These are phyloP conservation scores for Tetrahymena borealis DNA, from an alignment of 73 alveolate species.

Conservation along the genomic window DNA sequence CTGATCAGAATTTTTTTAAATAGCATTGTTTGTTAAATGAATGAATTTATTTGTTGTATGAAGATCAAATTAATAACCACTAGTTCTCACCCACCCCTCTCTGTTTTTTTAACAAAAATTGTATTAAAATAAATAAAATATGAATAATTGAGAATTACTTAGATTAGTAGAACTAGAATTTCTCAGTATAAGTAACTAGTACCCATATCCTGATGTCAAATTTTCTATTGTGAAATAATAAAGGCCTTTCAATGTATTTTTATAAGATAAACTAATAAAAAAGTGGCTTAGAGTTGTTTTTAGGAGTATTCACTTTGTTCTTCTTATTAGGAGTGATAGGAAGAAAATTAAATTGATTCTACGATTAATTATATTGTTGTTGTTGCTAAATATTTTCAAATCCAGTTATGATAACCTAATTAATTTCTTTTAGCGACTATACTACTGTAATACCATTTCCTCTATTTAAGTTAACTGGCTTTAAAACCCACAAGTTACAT, in stretches of 20 bases:
- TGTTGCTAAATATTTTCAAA: not conserved
- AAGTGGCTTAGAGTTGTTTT: not conserved
- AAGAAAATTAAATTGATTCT: not conserved
- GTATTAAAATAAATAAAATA: not conserved
- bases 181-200: constrained; percentile 59
- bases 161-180: constrained; percentile 36
- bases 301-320: too few relatives aligned
- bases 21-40: constrained; percentile 92
- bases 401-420: not conserved
- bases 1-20: constrained; percentile 72
- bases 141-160: constrained; percentile 48
- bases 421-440: constrained; percentile 37
- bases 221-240: constrained; percentile 75
- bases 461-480: constrained; percentile 66
- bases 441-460: constrained; percentile 68
- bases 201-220: constrained; percentile 95
- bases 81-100: constrained; percentile 85
- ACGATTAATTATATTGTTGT: not conserved
- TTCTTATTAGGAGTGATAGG: constrained; percentile 13
- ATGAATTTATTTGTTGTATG: constrained; percentile 65
- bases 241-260: constrained; percentile 90
- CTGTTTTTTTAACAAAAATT: constrained; percentile 18
- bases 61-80: constrained; percentile 56
- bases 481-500: constrained; percentile 53
- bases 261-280: constrained; percentile 65